Evolutionary conservation across 345 rosid genomes (phyloP).

Genomic region (Pistacia integerrima): DNA sequence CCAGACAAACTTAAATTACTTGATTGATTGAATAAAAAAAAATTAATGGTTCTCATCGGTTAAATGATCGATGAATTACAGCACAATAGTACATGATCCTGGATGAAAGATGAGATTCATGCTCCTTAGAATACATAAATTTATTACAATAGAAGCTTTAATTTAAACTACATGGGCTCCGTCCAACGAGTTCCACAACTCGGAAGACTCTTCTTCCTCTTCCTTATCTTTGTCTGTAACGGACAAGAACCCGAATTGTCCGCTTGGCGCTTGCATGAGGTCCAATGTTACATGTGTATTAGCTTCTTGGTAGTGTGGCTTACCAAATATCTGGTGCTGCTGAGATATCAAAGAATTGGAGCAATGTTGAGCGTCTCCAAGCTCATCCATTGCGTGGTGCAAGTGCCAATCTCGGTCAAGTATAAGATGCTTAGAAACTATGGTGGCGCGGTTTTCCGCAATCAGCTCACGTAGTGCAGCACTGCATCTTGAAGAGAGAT

Average conservation of each 20-base stretch:
- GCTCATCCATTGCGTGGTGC: constrained; percentile 19
- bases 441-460: constrained; percentile 49
- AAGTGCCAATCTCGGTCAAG: constrained; percentile 29
- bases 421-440: constrained; percentile 38
- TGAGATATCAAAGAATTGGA: constrained; percentile 1
- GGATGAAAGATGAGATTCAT: no score
- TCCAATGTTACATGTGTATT: constrained; percentile 44
- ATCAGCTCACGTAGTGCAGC: constrained; percentile 54
- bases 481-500: constrained; percentile 50
- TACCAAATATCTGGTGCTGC: constrained; percentile 18
- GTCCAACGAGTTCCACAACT: constrained; percentile 40
- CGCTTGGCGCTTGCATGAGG: constrained; percentile 50
- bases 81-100: not conserved
- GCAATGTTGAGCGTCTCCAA: constrained; percentile 11
- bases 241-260: constrained; percentile 37
- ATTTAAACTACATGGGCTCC: constrained; percentile 26
- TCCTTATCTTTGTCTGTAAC: constrained; percentile 27
- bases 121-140: not conserved
- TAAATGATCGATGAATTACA: not conserved
- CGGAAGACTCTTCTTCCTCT: constrained; percentile 37
- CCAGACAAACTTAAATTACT: not conserved
- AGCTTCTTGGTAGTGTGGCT: constrained; percentile 24
- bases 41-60: not conserved
- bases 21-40: not conserved
- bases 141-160: not conserved